Evolutionary conservation across 2,329 filamentous ascomycete genomes (phyloP), one percentile per base, ranked within the genome.

Genomic region (Aspergillus ustus): DNA sequence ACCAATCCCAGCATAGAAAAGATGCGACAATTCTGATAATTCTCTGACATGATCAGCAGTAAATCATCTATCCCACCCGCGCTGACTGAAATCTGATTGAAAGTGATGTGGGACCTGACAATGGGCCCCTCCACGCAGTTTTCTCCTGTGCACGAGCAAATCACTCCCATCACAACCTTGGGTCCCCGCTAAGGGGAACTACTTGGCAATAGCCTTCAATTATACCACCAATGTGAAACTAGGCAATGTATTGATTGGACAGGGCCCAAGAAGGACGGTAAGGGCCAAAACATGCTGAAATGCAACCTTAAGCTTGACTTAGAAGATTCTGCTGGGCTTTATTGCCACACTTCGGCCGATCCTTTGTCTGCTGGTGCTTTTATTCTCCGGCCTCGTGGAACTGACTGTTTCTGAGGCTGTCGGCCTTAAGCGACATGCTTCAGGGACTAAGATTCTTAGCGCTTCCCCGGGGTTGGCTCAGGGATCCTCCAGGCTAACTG

Each of bases 21-120:
- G 44, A 48, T 65, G 65, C 52, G 55, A 63, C 63, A 61, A 29
- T 53, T 55, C 57, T 61, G 55, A 64, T 61, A 61, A 29, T 53
- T 55, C 57, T 61, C 65, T 63, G 54, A 67, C 63, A 64, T 20
- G 60, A 66, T 65, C 64, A 61, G 54, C 63, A 54, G 60, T 25
- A 43, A 60, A 61, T 62, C 60, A 50, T 37, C 52, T 17, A 29
- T 46, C 45, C n/a, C 46, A 52, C 44, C 56, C 44, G 22, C 40
- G 28, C 34, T 29, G 51, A 37, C 46, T 25, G 37, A 28, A 46
- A 53, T 52, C 44, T 29, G 54, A 57, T 44, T 8, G 45, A 22
- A 52, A 22, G 9, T 29, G 9, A 22, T 19, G 51, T 48, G 52
- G 52, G 34, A 44, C 52, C 43, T 17, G 17, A 9, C 22, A 19